Percentiles rank a stretch among this genome's conserved stretches.
phyloP scores from a whole-genome alignment of 306 rosid genomes.

The Glycine tomentella region DNA sequence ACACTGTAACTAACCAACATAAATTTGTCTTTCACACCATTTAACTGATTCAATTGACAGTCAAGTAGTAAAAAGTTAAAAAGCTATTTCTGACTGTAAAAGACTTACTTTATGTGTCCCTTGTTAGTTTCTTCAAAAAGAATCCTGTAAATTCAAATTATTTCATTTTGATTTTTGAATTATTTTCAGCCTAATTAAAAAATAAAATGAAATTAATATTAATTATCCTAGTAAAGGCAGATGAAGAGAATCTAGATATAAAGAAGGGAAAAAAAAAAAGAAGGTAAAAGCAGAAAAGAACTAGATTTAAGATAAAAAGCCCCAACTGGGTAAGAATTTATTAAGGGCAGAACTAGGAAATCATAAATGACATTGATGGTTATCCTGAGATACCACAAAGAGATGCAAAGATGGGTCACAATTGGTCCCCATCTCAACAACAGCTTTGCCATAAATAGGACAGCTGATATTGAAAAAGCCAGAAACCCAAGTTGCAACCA shows the following conservation, averaged over 20 bases:
- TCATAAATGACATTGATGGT: conserved; percentile 68
- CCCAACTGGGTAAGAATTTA: conserved; percentile 43
- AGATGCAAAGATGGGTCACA: conserved; percentile 59
- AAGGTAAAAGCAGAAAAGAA: conserved; percentile 11
- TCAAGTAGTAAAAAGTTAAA: conserved; percentile 37
- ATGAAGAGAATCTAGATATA: background rate
- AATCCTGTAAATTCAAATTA: background rate
- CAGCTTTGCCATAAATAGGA: conserved; percentile 50
- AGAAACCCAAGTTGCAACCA: conserved; percentile 65
- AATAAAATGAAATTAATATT: background rate
- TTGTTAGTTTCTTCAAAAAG: background rate
- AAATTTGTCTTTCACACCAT: conserved; percentile 10
- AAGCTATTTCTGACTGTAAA: conserved; percentile 48
- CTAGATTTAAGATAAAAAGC: conserved; percentile 25
- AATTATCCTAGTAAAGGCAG: conserved; percentile 18
- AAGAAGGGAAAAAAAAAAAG: background rate
- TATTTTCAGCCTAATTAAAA: background rate
- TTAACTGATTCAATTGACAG: conserved; percentile 44
- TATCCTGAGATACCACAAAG: conserved; percentile 59
- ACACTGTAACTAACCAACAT: conserved; percentile 52
- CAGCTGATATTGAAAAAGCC: conserved; percentile 75
- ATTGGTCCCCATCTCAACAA: conserved; percentile 83
- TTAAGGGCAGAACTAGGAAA: conserved; percentile 57
- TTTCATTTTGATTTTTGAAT: background rate
- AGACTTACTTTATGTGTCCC: background rate